Conservation (phyloP, 352 stramenopile species). For the Elongisporangium senticosum region DNA sequence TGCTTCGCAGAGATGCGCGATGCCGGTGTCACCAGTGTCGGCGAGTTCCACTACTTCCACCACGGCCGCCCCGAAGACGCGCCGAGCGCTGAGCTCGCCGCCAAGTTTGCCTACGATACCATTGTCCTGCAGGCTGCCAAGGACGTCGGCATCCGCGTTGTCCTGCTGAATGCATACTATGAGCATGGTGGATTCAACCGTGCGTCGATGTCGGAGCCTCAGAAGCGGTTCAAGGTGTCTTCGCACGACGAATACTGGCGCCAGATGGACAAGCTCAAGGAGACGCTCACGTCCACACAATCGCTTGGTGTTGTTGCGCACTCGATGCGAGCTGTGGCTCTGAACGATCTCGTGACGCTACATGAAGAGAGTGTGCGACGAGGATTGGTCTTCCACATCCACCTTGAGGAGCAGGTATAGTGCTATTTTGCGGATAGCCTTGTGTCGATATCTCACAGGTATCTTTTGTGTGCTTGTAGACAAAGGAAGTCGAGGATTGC, state of each 20-base stretch:
- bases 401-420: constrained; percentile 49
- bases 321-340: constrained; percentile 65
- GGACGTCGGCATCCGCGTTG: constrained; percentile 65
- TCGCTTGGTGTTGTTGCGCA: constrained; percentile 68
- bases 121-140: constrained; percentile 55
- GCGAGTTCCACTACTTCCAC: constrained; percentile 82
- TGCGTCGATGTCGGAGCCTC: constrained; percentile 49
- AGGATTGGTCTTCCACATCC: constrained; percentile 66
- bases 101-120: constrained; percentile 60
- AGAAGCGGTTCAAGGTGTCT: constrained; percentile 69
- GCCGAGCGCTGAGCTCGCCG: constrained; percentile 15
- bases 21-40: constrained; percentile 69
- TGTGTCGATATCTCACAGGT: neutral
- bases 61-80: constrained; percentile 34
- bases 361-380: constrained; percentile 59
- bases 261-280: constrained; percentile 53
- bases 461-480: constrained; percentile 13
- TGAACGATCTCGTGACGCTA: constrained; percentile 54
- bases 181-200: constrained; percentile 61
- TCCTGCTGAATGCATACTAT: constrained; percentile 75
- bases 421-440: neutral
- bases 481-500: constrained; percentile 75
- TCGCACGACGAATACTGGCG: constrained; percentile 61
- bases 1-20: constrained; percentile 80
- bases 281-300: constrained; percentile 33